Base-by-base conservation (phyloP, 1,284 basidiomycete genomes). In the Fomitopsis palustris region DNA sequence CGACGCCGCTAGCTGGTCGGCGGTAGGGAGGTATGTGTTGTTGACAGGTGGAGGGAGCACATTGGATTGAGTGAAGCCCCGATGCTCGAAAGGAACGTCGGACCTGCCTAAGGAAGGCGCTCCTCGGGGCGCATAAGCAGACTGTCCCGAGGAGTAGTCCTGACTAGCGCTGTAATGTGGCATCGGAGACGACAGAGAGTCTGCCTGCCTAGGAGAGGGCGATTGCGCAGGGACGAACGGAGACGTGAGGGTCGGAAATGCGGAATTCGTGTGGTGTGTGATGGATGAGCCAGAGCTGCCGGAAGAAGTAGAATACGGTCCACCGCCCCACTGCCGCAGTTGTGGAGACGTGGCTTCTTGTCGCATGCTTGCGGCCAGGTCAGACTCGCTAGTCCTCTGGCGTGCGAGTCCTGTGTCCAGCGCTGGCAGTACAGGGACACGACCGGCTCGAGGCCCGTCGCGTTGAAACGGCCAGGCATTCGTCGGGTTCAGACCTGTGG, bases 161-260 rank as follows among this genome's bases (percentile, higher is more conserved):
- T 63, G 63, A 29, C 61, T 47, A 53, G 45, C 56, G 37, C 58
- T 60, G 4, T 64, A 56, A 31, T 65, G 59, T 5, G 67, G 54
- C 19, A 66, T 59, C 27, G 72, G 65, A 51, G 78, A 69, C 17
- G 71, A 52, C 21, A 54, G 53, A 37, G 63, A 52, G 49, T 70
- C 69, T 33, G 61, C 59, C 41, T 52, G 59, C 39, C 66, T 58
- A 56, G 63, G 57, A 45, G 63, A 51, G 54, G 71, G 72, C 52
- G 70, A 66, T 61, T 73, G 53, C 70, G 39, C 65, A 57, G 58
- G 82, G 77, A 71, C 79, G 70, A 79, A 83, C 6, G 81, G 74
- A 21, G 81, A 75, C 21, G 69, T 67, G 42, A 75, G 69, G 23
- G 74, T 73, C 49, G 73, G 73, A 61, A 73, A 72, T 31, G 67